A percentile compares a stretch with the other conserved stretches of the same genome.
Evolutionary conservation across 2,329 filamentous ascomycete genomes (phyloP).

Genomic region (Cercospora brassicicola): DNA sequence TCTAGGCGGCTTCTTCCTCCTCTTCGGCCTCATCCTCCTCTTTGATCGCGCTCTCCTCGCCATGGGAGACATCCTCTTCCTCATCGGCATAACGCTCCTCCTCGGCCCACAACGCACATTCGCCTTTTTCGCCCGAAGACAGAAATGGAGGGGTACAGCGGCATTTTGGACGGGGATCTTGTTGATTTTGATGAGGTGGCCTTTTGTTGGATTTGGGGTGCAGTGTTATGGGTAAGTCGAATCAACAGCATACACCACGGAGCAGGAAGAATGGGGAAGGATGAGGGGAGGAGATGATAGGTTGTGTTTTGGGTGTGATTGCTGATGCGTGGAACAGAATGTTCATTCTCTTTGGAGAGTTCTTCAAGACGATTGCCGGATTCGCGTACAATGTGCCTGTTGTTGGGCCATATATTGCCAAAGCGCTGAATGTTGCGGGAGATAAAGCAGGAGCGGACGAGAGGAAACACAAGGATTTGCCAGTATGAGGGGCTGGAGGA

Average conservation of each 20-base stretch:
- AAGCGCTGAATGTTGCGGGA: constrained; percentile 68
- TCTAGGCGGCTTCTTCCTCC: constrained; percentile 86
- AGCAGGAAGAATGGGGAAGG: no score
- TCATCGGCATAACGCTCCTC: constrained; percentile 92
- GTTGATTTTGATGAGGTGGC: constrained; percentile 87
- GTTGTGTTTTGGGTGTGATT: background rate
- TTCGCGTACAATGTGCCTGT: constrained; percentile 84
- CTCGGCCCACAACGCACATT: constrained; percentile 90
- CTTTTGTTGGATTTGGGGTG: constrained; percentile 83
- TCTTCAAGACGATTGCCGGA: constrained; percentile 84
- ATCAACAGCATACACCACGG: no score
- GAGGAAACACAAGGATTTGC: constrained; percentile 72
- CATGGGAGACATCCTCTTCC: constrained; percentile 99
- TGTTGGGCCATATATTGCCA: constrained; percentile 80
- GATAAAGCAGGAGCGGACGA: constrained; percentile 65
- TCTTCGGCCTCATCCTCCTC: constrained; percentile 92
- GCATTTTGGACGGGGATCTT: constrained; percentile 82
- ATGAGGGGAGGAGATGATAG: no score
- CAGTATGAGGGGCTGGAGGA: constrained; percentile 57
- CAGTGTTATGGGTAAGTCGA: constrained; percentile 58
- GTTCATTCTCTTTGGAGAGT: constrained; percentile 90
- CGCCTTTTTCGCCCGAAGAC: constrained; percentile 88
- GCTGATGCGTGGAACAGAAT: constrained; percentile 63
- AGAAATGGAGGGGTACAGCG: constrained; percentile 87
- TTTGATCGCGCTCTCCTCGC: constrained; percentile 97